Conservation (phyloP, 2,329 filamentous ascomycete species). For the Samsoniella hepiali region DNA sequence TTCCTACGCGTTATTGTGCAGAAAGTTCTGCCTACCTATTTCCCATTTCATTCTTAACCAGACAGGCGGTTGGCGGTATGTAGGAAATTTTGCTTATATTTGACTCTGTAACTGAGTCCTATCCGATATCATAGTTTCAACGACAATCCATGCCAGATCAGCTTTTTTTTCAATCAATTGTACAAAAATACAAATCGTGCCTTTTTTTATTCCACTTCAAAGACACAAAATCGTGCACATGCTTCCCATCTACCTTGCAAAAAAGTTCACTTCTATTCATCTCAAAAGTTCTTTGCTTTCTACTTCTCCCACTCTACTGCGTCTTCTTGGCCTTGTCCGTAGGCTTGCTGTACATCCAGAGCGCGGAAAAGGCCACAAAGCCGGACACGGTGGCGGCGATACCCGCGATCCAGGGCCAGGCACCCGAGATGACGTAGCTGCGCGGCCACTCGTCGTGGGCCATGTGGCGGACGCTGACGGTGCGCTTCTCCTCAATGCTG, state of each 20-base stretch:
- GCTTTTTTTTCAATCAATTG: slow-evolving; percentile 1
- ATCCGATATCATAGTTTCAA: not conserved
- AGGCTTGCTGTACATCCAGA: slow-evolving; percentile 77
- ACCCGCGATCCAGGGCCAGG: slow-evolving; percentile 92
- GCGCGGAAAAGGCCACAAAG: slow-evolving; percentile 77
- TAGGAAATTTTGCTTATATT: not conserved
- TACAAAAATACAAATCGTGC: slow-evolving; percentile 12
- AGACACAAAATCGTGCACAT: not conserved
- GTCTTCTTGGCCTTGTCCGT: slow-evolving; percentile 44
- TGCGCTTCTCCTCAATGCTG: slow-evolving; percentile 87
- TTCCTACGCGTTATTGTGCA: not conserved
- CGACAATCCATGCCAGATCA: not conserved
- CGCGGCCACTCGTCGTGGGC: slow-evolving; percentile 96
- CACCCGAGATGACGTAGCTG: slow-evolving; percentile 83
- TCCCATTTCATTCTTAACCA: not conserved
- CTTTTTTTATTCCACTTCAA: not conserved
- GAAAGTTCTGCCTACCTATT: not conserved
- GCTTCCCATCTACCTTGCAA: not conserved
- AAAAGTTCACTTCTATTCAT: slow-evolving; percentile 20
- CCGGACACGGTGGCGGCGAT: slow-evolving; percentile 79
- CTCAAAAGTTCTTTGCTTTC: not conserved
- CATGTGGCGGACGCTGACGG: slow-evolving; percentile 92
- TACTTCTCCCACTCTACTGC: slow-evolving; percentile 31
- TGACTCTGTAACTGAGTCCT: not conserved
- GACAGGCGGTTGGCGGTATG: not conserved